These are phyloP conservation scores for Amoeboaphelidium occidentale DNA, from an alignment of 371 early-diverging fungal genomes.

Conservation along the genomic window DNA sequence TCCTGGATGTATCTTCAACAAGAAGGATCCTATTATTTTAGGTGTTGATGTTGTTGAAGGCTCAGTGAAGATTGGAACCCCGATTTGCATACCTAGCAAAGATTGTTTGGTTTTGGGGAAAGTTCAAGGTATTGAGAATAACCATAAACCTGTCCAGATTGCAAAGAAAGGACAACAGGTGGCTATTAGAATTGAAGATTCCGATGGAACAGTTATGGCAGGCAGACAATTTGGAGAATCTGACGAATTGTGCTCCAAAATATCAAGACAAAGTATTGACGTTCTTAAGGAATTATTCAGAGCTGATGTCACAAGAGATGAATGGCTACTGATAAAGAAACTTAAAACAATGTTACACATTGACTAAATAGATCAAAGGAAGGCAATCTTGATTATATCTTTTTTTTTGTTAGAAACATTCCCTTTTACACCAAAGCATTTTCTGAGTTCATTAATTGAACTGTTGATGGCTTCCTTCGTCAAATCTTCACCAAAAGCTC, in stretches of 20 bases:
- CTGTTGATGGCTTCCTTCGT: no score
- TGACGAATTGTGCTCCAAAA: slow-evolving; percentile 20
- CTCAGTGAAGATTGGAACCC: slow-evolving; percentile 72
- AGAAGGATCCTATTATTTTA: slow-evolving; percentile 88
- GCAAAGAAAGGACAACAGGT: slow-evolving; percentile 80
- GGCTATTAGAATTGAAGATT: slow-evolving; percentile 87
- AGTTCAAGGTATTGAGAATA: slow-evolving; percentile 87
- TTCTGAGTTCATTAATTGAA: no score
- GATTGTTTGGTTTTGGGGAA: slow-evolving; percentile 51
- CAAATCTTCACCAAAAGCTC: no score
- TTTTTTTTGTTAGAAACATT: no score
- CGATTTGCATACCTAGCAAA: slow-evolving; percentile 52
- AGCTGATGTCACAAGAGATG: slow-evolving; percentile 79
- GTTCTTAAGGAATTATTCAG: slow-evolving; percentile 90
- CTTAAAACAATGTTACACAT: slow-evolving; percentile 24
- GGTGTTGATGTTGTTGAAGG: slow-evolving; percentile 96
- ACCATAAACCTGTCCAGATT: slow-evolving; percentile 64
- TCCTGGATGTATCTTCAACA: slow-evolving; percentile 84
- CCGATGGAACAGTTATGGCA: slow-evolving; percentile 62
- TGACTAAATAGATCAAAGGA: no score
- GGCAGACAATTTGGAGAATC: slow-evolving; percentile 31
- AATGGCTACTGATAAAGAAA: slow-evolving; percentile 64
- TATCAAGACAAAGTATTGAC: slow-evolving; percentile 88
- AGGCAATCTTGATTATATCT: no score
- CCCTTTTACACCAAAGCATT: no score